These are phyloP conservation scores for Aurinia saxatilis DNA, from an alignment of 345 rosid species.

Conservation along the genomic window DNA sequence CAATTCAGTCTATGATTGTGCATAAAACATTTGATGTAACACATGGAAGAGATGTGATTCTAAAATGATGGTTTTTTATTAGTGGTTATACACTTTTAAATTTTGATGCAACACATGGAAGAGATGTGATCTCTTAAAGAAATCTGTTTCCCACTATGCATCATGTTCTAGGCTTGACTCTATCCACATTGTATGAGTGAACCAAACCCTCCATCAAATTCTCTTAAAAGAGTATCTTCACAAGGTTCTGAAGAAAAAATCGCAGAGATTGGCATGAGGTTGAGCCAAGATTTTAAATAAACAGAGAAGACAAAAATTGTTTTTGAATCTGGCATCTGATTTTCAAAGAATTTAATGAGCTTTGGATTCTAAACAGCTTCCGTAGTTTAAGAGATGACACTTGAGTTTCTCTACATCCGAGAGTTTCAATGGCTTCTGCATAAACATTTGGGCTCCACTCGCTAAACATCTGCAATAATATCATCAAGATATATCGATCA, in stretches of 20 bases:
- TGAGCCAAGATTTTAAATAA: constrained; percentile 64
- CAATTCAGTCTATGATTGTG: too few relatives aligned
- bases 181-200: constrained; percentile 91
- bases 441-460: constrained; percentile 87
- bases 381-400: constrained; percentile 39
- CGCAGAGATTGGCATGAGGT: constrained; percentile 38
- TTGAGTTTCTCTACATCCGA: constrained; percentile 65
- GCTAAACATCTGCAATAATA: constrained; percentile 46
- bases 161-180: constrained; percentile 69
- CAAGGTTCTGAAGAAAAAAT: constrained; percentile 36
- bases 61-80: too few relatives aligned
- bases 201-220: constrained; percentile 79
- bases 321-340: too few relatives aligned
- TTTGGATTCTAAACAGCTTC: constrained; percentile 16
- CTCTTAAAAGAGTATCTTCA: constrained; percentile 47
- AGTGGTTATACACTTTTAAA: constrained; percentile 74
- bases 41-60: too few relatives aligned
- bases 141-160: constrained; percentile 75
- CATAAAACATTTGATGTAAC: too few relatives aligned
- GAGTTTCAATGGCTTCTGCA: constrained; percentile 76
- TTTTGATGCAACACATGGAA: constrained; percentile 94
- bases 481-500: background rate
- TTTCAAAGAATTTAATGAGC: background rate
- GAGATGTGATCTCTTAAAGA: constrained; percentile 83
- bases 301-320: constrained; percentile 82